Conservation (phyloP, 129 eudicot genomes). For the Sambucus nigra region DNA sequence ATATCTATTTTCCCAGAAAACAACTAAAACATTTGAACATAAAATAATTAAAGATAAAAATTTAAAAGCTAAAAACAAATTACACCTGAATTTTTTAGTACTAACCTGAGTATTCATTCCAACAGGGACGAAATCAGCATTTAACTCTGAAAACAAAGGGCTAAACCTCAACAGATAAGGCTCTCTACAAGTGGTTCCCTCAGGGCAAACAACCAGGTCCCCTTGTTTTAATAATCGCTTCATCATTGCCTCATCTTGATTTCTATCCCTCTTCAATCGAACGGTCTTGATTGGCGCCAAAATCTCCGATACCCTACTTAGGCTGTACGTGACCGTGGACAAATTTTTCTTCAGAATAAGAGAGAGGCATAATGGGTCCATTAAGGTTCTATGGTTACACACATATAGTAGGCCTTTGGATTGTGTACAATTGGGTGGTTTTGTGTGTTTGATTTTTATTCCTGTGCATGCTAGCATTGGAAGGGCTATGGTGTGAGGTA, state of each 20-base stretch:
- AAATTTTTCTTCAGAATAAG: conserved; percentile 32
- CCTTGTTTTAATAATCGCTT: conserved; percentile 41
- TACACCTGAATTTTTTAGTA: no score
- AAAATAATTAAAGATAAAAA: no score
- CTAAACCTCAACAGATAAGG: conserved; percentile 62
- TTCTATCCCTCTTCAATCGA: conserved; percentile 40
- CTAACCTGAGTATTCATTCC: conserved; percentile 41
- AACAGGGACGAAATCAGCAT: conserved; percentile 53
- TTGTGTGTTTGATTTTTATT: conserved; percentile 22
- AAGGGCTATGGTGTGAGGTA: conserved; percentile 18
- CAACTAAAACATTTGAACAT: no score
- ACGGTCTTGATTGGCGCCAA: conserved; percentile 63
- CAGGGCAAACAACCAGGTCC: conserved; percentile 66
- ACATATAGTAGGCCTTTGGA: conserved; percentile 47
- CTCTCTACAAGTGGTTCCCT: conserved; percentile 87
- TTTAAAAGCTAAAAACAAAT: no score
- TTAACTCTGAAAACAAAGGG: conserved; percentile 59
- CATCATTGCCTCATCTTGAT: conserved; percentile 42
- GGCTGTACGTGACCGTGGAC: conserved; percentile 57
- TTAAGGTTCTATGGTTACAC: conserved; percentile 60
- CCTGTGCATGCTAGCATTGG: conserved; percentile 40
- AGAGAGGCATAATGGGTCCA: conserved; percentile 52
- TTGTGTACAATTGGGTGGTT: conserved; percentile 11
- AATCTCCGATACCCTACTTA: conserved; percentile 49
- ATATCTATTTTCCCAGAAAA: no score